phyloP scores from a whole-genome alignment of 139 green algal genomes.

The Zygnema circumcarinatum region DNA sequence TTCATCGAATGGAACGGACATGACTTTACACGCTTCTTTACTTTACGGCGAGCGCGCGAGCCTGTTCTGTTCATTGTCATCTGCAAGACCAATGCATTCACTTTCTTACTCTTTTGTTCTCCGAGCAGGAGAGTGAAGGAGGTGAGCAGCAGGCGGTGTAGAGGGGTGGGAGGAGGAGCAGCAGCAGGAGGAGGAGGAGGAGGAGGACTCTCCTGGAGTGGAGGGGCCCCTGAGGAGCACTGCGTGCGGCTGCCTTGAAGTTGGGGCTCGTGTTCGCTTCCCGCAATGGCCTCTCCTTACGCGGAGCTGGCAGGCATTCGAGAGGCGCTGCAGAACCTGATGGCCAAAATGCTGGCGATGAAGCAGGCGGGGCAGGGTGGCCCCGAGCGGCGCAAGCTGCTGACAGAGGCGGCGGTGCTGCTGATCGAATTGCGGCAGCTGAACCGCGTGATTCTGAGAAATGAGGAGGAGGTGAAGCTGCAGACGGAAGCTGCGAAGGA shows the following conservation, averaged over 20 bases:
- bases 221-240: background rate
- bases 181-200: too few species aligned
- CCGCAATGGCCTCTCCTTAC: background rate
- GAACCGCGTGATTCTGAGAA: constrained; percentile 54
- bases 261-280: background rate
- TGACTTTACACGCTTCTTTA: too few species aligned
- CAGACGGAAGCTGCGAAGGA: constrained; percentile 68
- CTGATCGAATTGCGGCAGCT: constrained; percentile 64
- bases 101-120: too few species aligned
- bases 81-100: too few species aligned
- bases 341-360: background rate
- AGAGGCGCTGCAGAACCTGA: background rate
- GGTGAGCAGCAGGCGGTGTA: too few species aligned
- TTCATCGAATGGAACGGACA: too few species aligned
- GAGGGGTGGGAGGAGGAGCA: too few species aligned
- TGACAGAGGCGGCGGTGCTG: constrained; percentile 28
- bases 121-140: too few species aligned
- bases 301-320: background rate
- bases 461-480: constrained; percentile 67
- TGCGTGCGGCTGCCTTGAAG: background rate
- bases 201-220: too few species aligned
- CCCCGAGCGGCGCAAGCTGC: background rate
- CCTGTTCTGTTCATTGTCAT: too few species aligned
- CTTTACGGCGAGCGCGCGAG: too few species aligned
- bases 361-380: background rate